phyloP scores from a whole-genome alignment of 2,329 filamentous ascomycete genomes.

The Phaeoacremonium minimum region DNA sequence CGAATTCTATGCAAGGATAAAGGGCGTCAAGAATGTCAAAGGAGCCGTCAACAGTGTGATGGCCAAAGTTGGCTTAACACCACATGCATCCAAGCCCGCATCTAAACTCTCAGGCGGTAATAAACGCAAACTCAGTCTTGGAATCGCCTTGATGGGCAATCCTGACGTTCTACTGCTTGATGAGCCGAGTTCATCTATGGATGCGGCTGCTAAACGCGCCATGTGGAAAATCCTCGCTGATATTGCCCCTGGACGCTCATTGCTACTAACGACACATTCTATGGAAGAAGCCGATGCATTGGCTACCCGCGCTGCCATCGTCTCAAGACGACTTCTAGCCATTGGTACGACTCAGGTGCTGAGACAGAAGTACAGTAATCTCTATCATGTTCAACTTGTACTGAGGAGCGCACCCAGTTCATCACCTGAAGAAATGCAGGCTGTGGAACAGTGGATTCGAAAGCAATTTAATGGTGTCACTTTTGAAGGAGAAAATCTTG shows the following conservation, averaged over 20 bases:
- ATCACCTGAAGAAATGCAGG: conserved; percentile 60
- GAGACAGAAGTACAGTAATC: conserved; percentile 70
- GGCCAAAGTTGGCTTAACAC: conserved; percentile 71
- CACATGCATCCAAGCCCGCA: conserved; percentile 71
- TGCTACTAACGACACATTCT: conserved; percentile 85
- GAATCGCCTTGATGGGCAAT: conserved; percentile 90
- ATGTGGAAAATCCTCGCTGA: conserved; percentile 82
- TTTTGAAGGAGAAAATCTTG: conserved; percentile 47
- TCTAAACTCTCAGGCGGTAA: conserved; percentile 82
- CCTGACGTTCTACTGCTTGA: conserved; percentile 83
- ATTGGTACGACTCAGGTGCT: conserved; percentile 72
- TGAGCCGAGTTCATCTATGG: conserved; percentile 84
- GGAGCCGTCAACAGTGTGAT: conserved; percentile 76
- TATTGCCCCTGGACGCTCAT: conserved; percentile 68
- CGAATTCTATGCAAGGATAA: conserved; percentile 78
- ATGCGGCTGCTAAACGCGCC: conserved; percentile 83
- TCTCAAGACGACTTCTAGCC: conserved; percentile 81
- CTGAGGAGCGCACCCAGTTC: conserved; percentile 72
- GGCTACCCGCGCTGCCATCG: conserved; percentile 77
- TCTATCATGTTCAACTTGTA: conserved; percentile 78
- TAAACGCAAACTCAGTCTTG: conserved; percentile 85
- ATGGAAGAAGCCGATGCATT: conserved; percentile 96
- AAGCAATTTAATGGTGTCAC: conserved; percentile 57
- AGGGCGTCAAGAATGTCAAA: conserved; percentile 70
- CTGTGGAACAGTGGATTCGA: conserved; percentile 62